These are phyloP conservation scores for Salisapilia sapeloensis DNA, from an alignment of 352 stramenopile genomes.

Conservation along the genomic window DNA sequence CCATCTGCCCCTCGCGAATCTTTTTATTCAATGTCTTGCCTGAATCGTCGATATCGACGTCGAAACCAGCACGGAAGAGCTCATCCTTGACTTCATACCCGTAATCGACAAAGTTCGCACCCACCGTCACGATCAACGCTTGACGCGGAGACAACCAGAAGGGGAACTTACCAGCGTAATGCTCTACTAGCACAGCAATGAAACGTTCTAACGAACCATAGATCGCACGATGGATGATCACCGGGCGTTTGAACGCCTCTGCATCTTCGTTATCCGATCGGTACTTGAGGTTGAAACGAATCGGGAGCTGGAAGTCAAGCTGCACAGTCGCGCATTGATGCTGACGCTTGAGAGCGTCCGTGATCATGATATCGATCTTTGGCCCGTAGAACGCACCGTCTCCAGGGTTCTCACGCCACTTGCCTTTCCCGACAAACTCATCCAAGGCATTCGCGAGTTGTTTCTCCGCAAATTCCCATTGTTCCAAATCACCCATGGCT, in stretches of 20 bases:
- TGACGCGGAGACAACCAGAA: constrained; percentile 95
- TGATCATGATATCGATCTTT: constrained; percentile 98
- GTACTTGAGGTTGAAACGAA: constrained; percentile 95
- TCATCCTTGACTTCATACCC: constrained; percentile 82
- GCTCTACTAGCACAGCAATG: constrained; percentile 95
- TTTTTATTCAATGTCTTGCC: constrained; percentile 98
- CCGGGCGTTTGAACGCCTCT: constrained; percentile 85
- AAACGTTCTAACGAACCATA: constrained; percentile 96
- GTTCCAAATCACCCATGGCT: constrained; percentile 85
- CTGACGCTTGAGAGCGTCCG: constrained; percentile 92
- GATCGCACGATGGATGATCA: constrained; percentile 98
- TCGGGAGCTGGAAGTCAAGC: constrained; percentile 97
- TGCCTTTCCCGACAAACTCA: constrained; percentile 86
- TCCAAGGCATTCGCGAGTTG: constrained; percentile 87
- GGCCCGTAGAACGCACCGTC: constrained; percentile 98
- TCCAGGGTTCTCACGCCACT: constrained; percentile 94
- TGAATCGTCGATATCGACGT: constrained; percentile 91
- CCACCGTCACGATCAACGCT: constrained; percentile 92
- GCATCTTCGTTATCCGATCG: constrained; percentile 49
- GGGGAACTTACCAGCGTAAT: constrained; percentile 97
- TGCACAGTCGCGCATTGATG: constrained; percentile 98
- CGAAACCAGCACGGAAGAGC: constrained; percentile 89
- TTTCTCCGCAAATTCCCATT: constrained; percentile 79
- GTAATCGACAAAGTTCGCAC: constrained; percentile 89
- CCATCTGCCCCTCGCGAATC: constrained; percentile 91